Conservation (phyloP, 2,329 filamentous ascomycete genomes). For the Lachnellula occidentalis region DNA sequence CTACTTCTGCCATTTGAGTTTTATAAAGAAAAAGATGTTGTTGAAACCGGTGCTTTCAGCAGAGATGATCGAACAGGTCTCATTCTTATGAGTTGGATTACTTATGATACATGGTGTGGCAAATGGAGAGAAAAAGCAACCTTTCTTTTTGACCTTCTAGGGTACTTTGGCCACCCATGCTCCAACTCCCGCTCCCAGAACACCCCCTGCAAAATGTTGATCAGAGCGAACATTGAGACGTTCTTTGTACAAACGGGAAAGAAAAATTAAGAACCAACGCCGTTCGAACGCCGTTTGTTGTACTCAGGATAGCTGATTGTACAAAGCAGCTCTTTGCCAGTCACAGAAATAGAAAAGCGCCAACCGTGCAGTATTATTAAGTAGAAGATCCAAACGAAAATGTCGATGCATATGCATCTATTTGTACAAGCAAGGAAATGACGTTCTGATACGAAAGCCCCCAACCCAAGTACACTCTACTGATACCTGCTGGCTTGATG, state of each 20-base stretch:
- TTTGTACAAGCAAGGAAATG: slow-evolving; percentile 11
- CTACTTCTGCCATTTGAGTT: not conserved
- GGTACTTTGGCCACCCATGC: slow-evolving; percentile 9
- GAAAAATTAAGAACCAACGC: not conserved
- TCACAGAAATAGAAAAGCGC: not conserved
- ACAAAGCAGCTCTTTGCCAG: not conserved
- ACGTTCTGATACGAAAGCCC: slow-evolving; percentile 12
- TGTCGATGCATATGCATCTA: slow-evolving; percentile 5
- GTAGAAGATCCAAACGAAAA: not conserved
- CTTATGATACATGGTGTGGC: not conserved
- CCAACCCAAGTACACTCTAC: slow-evolving; percentile 12
- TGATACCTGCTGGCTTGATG: slow-evolving; percentile 24
- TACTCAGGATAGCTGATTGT: not conserved
- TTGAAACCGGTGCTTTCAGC: not conserved
- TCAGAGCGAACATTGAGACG: no score
- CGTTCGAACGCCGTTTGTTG: not conserved
- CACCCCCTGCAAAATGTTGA: not conserved
- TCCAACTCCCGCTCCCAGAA: not conserved
- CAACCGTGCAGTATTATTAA: not conserved
- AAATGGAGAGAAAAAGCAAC: not conserved
- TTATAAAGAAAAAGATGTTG: not conserved
- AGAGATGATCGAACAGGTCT: not conserved
- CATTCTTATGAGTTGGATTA: not conserved
- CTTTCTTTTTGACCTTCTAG: slow-evolving; percentile 10
- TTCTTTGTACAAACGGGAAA: slow-evolving; percentile 2